Base-by-base conservation (phyloP, 2,329 filamentous ascomycete genomes). In the Annulohypoxylon truncatum region DNA sequence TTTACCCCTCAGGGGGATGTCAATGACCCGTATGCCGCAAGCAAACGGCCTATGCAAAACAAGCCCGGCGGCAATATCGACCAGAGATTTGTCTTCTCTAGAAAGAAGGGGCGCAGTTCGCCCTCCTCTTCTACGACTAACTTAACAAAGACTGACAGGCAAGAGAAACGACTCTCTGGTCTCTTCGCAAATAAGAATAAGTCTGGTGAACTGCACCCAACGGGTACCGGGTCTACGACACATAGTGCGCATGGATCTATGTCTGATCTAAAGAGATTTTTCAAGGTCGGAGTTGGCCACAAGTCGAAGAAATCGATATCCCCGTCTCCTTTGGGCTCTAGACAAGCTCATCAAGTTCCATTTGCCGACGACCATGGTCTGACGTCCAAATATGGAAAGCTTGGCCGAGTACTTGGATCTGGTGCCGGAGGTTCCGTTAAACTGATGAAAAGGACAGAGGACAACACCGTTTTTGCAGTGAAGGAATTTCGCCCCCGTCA, bases 401-500 rank as follows among this genome's bases (percentile, higher is more conserved):
- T 99, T 70, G 96, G 95, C 61, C 96, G 93, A 77, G 93, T 98
- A 0, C 85, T 99, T 10, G 96, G 96, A 4, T 95, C 95, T 26
- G 96, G 96, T 24, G 96, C 96, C 26, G 96, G 96, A 53, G 96
- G 96, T 24, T 98, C 95, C 0, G 96, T 99, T 13, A 89, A 95
- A 70, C 81, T 99, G 53, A 93, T 99, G 90, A 97, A 96, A 82
- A 89, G 96, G 66, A 95, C 90, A 75, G 94, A 93, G 68, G 96
- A 99, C 76, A 92, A 92, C 24, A 93, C 93, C 5, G 96, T 96
- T 0, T 99, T 99, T 79, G 96, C 96, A 0, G 96, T 98, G 56
- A 99, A 99, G 80, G 95, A 99, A 77, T 99, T 99, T 80, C 86
- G 96, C 56, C 90, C 95, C 58, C 89, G 93, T 31, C 95, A 99